Conservation (phyloP, 2,329 filamentous ascomycete genomes). For the Rosellinia necatrix region DNA sequence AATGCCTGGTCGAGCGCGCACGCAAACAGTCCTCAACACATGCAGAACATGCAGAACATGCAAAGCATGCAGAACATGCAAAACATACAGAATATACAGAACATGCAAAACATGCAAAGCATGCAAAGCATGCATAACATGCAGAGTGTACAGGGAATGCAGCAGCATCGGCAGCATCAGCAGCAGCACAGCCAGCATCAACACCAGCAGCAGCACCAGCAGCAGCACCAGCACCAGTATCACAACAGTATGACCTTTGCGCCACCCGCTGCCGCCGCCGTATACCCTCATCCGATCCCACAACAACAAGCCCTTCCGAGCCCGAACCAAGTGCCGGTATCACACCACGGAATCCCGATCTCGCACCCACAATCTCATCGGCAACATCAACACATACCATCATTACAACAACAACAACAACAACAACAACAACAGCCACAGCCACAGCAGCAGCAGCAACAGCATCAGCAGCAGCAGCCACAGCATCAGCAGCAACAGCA, state of each 20-base stretch:
- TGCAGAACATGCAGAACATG: too few relatives aligned
- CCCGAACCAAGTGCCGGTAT: constrained; percentile 22
- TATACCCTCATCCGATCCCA: constrained; percentile 14
- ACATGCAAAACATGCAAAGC: too few relatives aligned
- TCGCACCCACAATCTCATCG: constrained; percentile 35
- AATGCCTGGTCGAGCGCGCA: constrained; percentile 37
- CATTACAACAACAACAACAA: too few relatives aligned
- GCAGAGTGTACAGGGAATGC: too few relatives aligned
- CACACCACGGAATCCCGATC: constrained; percentile 21
- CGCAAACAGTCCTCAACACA: constrained; percentile 35
- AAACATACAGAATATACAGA: too few relatives aligned
- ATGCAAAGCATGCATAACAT: too few relatives aligned
- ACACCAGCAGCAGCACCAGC: constrained; percentile 24
- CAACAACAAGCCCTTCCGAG: constrained; percentile 28
- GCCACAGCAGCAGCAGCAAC: constrained; percentile 33
- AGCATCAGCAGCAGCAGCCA: constrained; percentile 26
- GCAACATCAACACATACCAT: constrained; percentile 33
- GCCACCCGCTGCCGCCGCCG: not conserved
- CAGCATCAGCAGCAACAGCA: constrained; percentile 35
- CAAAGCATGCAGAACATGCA: too few relatives aligned
- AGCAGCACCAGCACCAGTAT: constrained; percentile 18
- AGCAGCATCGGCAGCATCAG: constrained; percentile 29
- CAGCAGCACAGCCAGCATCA: constrained; percentile 32
- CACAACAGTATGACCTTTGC: constrained; percentile 13
- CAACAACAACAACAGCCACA: constrained; percentile 2